Conservation (phyloP, 2,329 filamentous ascomycete species). For the Fusarium dimerum region DNA sequence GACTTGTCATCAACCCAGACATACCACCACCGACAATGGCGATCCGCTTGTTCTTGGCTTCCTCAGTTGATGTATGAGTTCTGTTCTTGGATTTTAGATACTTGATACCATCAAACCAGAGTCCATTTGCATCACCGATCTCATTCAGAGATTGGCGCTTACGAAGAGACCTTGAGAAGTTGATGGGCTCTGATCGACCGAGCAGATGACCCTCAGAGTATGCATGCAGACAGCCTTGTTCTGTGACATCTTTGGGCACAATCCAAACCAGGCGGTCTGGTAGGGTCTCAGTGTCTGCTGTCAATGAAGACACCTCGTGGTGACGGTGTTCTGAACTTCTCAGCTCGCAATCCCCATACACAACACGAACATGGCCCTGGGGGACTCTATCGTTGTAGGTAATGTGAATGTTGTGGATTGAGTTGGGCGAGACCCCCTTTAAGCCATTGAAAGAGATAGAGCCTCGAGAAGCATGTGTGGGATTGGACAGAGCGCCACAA, state of each 20-base stretch:
- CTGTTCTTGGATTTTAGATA: slow-evolving; percentile 10
- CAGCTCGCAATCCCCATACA: not conserved
- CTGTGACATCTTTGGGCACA: too few relatives aligned
- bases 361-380: not conserved
- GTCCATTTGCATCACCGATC: slow-evolving; percentile 44
- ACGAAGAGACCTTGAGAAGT: slow-evolving; percentile 14
- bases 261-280: too few relatives aligned
- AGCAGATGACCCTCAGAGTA: too few relatives aligned
- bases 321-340: too few relatives aligned
- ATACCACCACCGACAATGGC: slow-evolving; percentile 43
- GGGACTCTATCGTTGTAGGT: not conserved
- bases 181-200: slow-evolving; percentile 28
- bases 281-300: too few relatives aligned
- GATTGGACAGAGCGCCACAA: slow-evolving; percentile 1
- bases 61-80: not conserved
- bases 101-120: slow-evolving; percentile 30
- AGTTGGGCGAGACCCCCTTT: not conserved
- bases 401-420: not conserved
- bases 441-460: slow-evolving; percentile 6
- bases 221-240: too few relatives aligned
- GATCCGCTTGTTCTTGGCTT: slow-evolving; percentile 26
- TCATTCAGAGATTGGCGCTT: slow-evolving; percentile 58
- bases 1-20: slow-evolving; percentile 28
- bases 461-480: not conserved
- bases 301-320: too few relatives aligned